These are phyloP conservation scores for Cochlearia excelsa DNA, from an alignment of 345 rosid species.

Conservation along the genomic window DNA sequence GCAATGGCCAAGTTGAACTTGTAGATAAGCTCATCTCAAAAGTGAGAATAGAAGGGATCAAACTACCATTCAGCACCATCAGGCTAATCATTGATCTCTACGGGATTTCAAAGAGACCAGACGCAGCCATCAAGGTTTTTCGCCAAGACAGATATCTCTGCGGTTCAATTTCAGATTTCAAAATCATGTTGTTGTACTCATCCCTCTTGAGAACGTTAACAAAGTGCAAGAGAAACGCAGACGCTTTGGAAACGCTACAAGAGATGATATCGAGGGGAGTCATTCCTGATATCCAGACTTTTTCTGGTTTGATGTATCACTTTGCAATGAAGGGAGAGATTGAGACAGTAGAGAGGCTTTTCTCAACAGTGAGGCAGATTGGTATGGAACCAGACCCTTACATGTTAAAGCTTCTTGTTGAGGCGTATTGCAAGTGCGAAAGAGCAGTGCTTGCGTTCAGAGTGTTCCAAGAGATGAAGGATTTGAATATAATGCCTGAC, in stretches of 20 bases:
- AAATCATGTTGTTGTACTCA: constrained; percentile 73
- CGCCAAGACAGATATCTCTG: constrained; percentile 54
- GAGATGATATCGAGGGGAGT: constrained; percentile 63
- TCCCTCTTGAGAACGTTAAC: constrained; percentile 72
- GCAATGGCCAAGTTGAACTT: constrained; percentile 59
- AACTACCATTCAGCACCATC: constrained; percentile 73
- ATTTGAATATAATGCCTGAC: constrained; percentile 56
- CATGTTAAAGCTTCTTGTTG: constrained; percentile 66
- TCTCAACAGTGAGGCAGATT: constrained; percentile 67
- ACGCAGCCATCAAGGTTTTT: constrained; percentile 80
- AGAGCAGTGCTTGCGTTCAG: constrained; percentile 80
- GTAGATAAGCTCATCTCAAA: constrained; percentile 66
- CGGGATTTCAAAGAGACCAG: constrained; percentile 80
- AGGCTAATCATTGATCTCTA: constrained; percentile 71
- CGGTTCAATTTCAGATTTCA: constrained; percentile 48
- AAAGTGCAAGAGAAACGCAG: constrained; percentile 63
- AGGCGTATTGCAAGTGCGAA: constrained; percentile 74
- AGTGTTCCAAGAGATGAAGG: constrained; percentile 72
- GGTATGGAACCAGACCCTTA: constrained; percentile 68
- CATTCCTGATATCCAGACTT: constrained; percentile 76
- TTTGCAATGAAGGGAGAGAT: constrained; percentile 74
- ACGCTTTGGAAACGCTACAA: constrained; percentile 62
- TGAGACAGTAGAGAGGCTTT: constrained; percentile 66
- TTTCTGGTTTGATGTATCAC: constrained; percentile 78
- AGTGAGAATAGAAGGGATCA: constrained; percentile 62